Base-by-base conservation (phyloP, 495 filamentous ascomycete species). In the Mycothermus thermophilus region DNA sequence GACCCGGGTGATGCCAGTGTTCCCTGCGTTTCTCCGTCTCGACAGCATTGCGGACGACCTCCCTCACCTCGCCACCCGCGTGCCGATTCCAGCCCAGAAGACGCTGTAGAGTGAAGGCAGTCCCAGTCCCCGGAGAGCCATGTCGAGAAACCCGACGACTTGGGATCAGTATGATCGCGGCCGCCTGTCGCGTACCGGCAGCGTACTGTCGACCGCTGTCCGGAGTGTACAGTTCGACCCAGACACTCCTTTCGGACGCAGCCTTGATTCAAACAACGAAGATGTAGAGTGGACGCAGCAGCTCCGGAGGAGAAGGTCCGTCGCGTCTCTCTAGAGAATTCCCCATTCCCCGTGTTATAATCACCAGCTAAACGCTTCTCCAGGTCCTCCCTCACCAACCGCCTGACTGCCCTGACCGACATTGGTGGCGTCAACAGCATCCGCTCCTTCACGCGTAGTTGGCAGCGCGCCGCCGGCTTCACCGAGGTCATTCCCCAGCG, bases 391-490 rank as follows among this genome's bases (percentile, higher is more conserved):
- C 65, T 90, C 45, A 82, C 83, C 27, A 64, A 80, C 50, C 74
- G 79, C 23, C 55, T 87, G 23, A 59, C 70, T 27, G 63, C 69
- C 27, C 42, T 95, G 16, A 67, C 80, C 41, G 76, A 92, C 34
- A 81, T 77, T 9, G 90, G 90, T 26, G 90, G 90, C 19, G 79
- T 83, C 32, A 97, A 97, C 55, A 90, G 81, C 51, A 77, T 96
- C 46, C 77, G 92, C 44, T 94, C 87, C 48, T 97, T 97, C 53
- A 81, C 90, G 30, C 74, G 83, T 29, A 92, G 83, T 44, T 96
- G 88, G 85, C 83, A 84, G 50, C 74, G 90, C 48, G 90, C 90
- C 22, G 86, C 88, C 3, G 75, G 70, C 22, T 97, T 95, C 63
- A 67, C 71, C 17, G 88, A 95, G 52, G 79, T 93, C 32, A 69